Evolutionary conservation across 805 yeast genomes (phyloP), one percentile per base, ranked within the genome.

Genomic region (Yarrowia sp.): DNA sequence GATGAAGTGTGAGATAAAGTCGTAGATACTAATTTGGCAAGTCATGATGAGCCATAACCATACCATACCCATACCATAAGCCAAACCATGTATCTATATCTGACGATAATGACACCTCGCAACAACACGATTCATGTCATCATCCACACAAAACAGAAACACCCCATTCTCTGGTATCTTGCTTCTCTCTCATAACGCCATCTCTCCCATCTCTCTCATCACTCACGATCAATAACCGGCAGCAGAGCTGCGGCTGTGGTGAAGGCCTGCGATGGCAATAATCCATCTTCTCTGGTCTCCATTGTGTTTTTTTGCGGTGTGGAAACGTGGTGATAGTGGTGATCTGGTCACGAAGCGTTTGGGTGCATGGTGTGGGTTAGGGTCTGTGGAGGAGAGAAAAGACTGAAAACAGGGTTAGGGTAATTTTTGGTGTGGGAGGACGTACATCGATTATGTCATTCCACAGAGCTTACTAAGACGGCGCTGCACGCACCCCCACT

Each of bases 231-330:
- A 5, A 79, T 79, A 19, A 74, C 68, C 30, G 76, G 79, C 46
- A 78, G 72, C 64, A 78, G 70, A 49, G 77, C 75, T 7, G 80
- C 81, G 7, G 81, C 81, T 21, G 81, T 78, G 21, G 81, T 78
- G 66, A 76, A 78, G 22, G 71, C 76, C 73, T 78, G 80, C 59
- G 78, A 73, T 22, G 80, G 80, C 69, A 78, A 70, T 38, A 76
- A 67, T 36, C 61, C 61, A 38, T 54, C 61, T 36, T 36, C 61
- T 44, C 70, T 67, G n/a, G 74, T 54, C 46, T 54, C 61, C 61
- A 54, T 54, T 35, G 61, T 33, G 44, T 33, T 1, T 16, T 51
- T n/a, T 35, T 16, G n/a, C 21, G 8, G 43, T 22, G 30, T 46
- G 5, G 43, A 24, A 16, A 24, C 19, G 40, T 35, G 24, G 33